phyloP scores from a whole-genome alignment of 371 early-diverging fungal species.

The Mortierella sp. region DNA sequence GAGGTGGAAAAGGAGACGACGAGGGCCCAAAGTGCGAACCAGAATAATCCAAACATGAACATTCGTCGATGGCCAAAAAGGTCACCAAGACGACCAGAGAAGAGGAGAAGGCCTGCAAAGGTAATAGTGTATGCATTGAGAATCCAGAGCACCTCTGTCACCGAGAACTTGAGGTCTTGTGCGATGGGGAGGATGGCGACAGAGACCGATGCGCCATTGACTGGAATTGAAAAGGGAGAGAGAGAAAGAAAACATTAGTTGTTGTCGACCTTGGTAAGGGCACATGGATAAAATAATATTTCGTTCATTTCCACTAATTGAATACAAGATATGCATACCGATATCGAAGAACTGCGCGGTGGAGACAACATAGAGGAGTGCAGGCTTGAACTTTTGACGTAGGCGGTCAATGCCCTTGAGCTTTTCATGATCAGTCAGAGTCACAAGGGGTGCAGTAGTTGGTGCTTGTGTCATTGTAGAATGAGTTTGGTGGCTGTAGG shows the following conservation, averaged over 20 bases:
- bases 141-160: constrained; percentile 36
- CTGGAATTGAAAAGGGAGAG: not conserved
- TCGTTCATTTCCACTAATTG: not conserved
- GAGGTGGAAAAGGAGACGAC: constrained; percentile 42
- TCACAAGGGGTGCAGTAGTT: not conserved
- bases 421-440: not conserved
- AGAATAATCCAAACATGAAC: constrained; percentile 42
- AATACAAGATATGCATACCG: not conserved
- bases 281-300: too few species aligned
- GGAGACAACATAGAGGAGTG: constrained; percentile 44
- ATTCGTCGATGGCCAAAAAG: constrained; percentile 39
- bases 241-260: not conserved
- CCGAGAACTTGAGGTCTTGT: constrained; percentile 28
- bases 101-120: constrained; percentile 46
- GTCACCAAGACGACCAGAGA: constrained; percentile 37
- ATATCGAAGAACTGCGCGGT: constrained; percentile 47
- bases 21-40: constrained; percentile 42
- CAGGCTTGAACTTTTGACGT: constrained; percentile 8
- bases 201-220: constrained; percentile 40
- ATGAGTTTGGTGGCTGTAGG: not conserved
- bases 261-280: too few species aligned
- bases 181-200: constrained; percentile 40
- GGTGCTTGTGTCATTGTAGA: not conserved
- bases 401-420: not conserved
- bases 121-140: constrained; percentile 46